Conservation (phyloP, 106 monocot genomes). For the Allium cepa region DNA sequence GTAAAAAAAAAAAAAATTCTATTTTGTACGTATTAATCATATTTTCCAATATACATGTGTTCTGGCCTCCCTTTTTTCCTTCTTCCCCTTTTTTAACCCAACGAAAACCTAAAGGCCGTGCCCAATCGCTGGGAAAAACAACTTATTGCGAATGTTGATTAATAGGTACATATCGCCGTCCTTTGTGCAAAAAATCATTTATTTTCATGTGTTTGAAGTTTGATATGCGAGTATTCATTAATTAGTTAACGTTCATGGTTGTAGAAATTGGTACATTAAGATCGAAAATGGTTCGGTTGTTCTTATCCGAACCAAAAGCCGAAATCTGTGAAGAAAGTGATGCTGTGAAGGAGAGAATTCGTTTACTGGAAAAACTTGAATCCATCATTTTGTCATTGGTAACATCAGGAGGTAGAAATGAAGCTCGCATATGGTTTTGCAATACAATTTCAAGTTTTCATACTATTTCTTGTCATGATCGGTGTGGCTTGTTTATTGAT, state of each 20-base stretch:
- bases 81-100: no score
- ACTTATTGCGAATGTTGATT: no score
- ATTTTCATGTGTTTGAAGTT: no score
- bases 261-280: background rate
- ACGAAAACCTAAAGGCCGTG: no score
- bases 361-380: constrained; percentile 47
- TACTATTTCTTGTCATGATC: constrained; percentile 26
- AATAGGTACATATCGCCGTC: no score
- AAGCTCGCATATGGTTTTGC: constrained; percentile 87
- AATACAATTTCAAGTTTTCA: constrained; percentile 55
- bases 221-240: no score
- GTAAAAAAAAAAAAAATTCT: no score
- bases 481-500: constrained; percentile 40
- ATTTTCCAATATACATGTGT: no score
- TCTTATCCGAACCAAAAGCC: constrained; percentile 23
- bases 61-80: no score
- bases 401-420: constrained; percentile 40
- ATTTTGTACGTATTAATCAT: no score
- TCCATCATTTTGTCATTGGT: constrained; percentile 50
- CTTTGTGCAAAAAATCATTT: no score
- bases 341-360: constrained; percentile 36
- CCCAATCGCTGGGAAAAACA: no score
- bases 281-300: constrained; percentile 48
- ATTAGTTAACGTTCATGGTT: background rate
- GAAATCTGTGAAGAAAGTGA: constrained; percentile 13